Base-by-base conservation (phyloP, 2,329 filamentous ascomycete genomes). In the Alternaria sp. region DNA sequence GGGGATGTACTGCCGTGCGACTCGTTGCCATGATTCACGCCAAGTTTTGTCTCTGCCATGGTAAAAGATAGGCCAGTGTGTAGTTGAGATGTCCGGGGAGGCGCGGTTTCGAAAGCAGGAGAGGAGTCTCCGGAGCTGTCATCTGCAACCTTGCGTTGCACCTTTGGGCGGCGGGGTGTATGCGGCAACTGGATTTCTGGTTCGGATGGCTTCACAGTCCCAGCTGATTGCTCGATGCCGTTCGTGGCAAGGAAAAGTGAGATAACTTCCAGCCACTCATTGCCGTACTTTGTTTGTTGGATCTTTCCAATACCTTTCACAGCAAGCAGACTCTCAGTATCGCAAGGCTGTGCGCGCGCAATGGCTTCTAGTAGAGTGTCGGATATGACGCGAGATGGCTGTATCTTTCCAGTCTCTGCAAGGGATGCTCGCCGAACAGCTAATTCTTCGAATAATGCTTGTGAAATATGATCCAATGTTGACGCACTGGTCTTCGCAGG, bases 201-300 rank as follows among this genome's bases (percentile, higher is more conserved):
- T 4, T 60, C 56, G 5, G 51, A 21, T 14, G 53, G 21, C 15
- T 50, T 25, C 6, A 59, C 26, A 18, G 25, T 25, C 9, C 41
- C 58, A 6, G 18, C 46, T 14, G 49, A 12, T n/a, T 49, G 21
- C 11, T 57, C 12, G 20, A 60, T 26, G 12, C 55, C 50, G 26
- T 71, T 56, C 9, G 33, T 47, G 3, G 57, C 51, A 10, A 68
- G 23, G 25, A 73, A 76, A 1, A 60, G 49, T 4, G 62, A 57
- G 6, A 78, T 72, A 11, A 75, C 61, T 14, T 73, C 64, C 4
- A 80, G 64, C 71, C 73, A 76, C 7, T 67, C 67, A 1, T 70
- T 57, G 1, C 78, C 78, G 25, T 76, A 79, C 23, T 66, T 71
- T 21, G 69, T 56, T 37, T 64, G 50, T 8, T 65, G 55, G 5